These are phyloP conservation scores for Penicillium nordicum DNA, from an alignment of 2,329 filamentous ascomycete genomes.

Conservation along the genomic window DNA sequence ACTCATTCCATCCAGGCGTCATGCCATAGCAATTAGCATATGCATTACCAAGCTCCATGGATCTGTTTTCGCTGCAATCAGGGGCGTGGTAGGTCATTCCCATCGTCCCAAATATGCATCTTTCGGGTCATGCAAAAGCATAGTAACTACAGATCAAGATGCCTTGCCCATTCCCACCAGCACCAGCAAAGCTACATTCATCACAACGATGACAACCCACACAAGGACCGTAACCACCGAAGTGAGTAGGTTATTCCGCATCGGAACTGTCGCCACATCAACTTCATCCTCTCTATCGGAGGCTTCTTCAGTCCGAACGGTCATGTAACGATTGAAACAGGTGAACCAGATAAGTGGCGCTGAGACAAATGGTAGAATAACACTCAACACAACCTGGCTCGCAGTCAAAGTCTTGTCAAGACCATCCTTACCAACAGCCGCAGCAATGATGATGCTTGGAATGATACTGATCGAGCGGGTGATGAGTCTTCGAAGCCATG, in stretches of 20 bases:
- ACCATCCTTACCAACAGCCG: conserved; percentile 67
- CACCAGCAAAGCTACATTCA: conserved; percentile 76
- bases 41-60: neutral
- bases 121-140: neutral
- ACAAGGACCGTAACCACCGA: conserved; percentile 58
- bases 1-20: neutral
- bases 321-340: conserved; percentile 75
- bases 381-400: conserved; percentile 72
- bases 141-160: conserved; percentile 11
- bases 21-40: neutral
- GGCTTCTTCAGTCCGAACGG: conserved; percentile 52
- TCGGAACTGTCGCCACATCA: conserved; percentile 47
- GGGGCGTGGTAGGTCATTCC: neutral
- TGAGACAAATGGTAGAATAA: conserved; percentile 77
- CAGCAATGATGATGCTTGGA: conserved; percentile 79
- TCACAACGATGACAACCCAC: conserved; percentile 70
- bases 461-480: conserved; percentile 78
- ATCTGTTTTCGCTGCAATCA: neutral
- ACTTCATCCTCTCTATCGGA: conserved; percentile 28
- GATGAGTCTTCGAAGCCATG: conserved; percentile 74
- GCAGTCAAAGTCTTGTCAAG: conserved; percentile 70
- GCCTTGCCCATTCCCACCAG: conserved; percentile 56
- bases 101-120: neutral
- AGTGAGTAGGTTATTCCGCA: conserved; percentile 70
- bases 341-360: conserved; percentile 85